Evolutionary conservation across 371 early-diverging fungal genomes (phyloP).

Genomic region (Basidiobolus heterosporus): DNA sequence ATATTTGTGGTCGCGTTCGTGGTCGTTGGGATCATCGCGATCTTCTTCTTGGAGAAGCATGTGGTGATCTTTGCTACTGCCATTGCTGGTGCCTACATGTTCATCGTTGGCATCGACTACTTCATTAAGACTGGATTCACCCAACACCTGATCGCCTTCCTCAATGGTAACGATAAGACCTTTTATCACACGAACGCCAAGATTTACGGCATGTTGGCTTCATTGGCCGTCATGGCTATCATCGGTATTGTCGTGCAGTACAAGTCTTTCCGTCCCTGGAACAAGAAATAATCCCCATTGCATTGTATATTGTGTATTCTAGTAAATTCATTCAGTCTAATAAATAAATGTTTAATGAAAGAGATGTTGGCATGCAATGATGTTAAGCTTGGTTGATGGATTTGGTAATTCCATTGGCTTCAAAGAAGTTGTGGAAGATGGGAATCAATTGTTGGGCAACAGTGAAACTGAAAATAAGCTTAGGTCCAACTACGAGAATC

Average conservation of each 20-base stretch:
- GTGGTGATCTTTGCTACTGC: conserved; percentile 31
- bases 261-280: not conserved
- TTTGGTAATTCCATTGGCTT: conserved; percentile 20
- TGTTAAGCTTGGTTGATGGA: conserved; percentile 10
- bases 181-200: not conserved
- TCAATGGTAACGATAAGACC: not conserved
- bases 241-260: not conserved
- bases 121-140: conserved; percentile 34
- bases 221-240: not conserved
- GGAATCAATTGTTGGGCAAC: conserved; percentile 90
- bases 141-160: conserved; percentile 10
- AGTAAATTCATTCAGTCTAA: no score
- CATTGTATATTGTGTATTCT: no score
- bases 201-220: not conserved
- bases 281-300: no score
- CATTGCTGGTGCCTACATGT: conserved; percentile 31
- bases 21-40: conserved; percentile 24
- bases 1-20: conserved; percentile 27
- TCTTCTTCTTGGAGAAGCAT: conserved; percentile 28
- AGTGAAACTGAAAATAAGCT: conserved; percentile 93
- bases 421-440: conserved; percentile 38
- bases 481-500: conserved; percentile 89
- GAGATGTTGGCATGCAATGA: no score
- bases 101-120: conserved; percentile 33
- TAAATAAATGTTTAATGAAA: no score